Percentiles rank a stretch among this genome's conserved stretches.
These are phyloP conservation scores for Cymodocea nodosa DNA, from an alignment of 116 monocot genomes.

Conservation along the genomic window DNA sequence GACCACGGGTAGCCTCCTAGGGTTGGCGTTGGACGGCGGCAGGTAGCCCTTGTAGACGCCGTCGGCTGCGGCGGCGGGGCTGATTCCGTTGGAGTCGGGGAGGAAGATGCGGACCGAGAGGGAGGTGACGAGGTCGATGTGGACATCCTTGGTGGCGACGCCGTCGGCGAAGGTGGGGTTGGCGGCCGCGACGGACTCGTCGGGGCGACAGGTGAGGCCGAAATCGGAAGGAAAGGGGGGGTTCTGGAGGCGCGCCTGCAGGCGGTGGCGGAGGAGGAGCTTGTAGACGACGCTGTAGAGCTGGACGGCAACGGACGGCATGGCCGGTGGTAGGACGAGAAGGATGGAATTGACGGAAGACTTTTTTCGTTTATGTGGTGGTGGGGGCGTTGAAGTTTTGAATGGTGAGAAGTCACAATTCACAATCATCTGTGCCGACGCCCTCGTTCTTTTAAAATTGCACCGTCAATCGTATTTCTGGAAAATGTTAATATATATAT, in stretches of 20 bases:
- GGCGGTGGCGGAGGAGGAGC: slow-evolving; percentile 64
- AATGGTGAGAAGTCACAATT: too few relatives aligned
- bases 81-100: slow-evolving; percentile 17
- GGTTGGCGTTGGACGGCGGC: slow-evolving; percentile 5
- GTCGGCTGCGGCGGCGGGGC: slow-evolving; percentile 8
- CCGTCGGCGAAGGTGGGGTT: slow-evolving; percentile 57
- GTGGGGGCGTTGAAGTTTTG: too few relatives aligned
- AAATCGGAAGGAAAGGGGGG: slow-evolving; percentile 3
- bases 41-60: slow-evolving; percentile 28
- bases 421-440: too few relatives aligned
- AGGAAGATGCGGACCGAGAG: slow-evolving; percentile 76
- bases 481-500: too few relatives aligned
- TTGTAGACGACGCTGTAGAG: slow-evolving; percentile 95
- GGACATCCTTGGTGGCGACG: slow-evolving; percentile 71
- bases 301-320: slow-evolving; percentile 86
- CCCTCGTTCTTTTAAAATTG: too few relatives aligned
- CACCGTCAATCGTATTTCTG: too few relatives aligned
- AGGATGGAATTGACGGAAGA: too few relatives aligned
- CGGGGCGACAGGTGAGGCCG: slow-evolving; percentile 34
- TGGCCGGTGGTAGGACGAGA: neutral
- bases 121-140: slow-evolving; percentile 59
- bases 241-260: slow-evolving; percentile 16
- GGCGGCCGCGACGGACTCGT: slow-evolving; percentile 31
- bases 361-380: too few relatives aligned
- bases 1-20: slow-evolving; percentile 30